Evolutionary conservation across 2,329 filamentous ascomycete genomes (phyloP).

Genomic region (Orbilia oligospora): DNA sequence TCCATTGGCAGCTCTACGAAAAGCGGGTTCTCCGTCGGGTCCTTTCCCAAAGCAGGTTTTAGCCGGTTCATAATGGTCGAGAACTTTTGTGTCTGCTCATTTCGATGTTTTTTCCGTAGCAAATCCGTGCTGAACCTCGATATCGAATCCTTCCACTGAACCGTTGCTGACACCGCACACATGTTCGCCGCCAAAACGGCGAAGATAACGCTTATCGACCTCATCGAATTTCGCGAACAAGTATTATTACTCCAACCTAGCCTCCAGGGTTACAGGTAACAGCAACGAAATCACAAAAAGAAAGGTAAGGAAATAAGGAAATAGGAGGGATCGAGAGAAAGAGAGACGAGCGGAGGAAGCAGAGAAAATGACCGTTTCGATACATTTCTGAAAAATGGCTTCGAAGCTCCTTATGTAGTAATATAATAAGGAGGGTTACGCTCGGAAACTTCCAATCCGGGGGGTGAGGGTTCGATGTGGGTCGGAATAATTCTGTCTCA

Average conservation of each 20-base stretch:
- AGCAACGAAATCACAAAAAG: constrained; percentile 2
- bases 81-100: constrained; percentile 20
- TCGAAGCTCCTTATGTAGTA: constrained; percentile 47
- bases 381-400: constrained; percentile 1
- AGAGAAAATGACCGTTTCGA: not conserved
- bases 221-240: constrained; percentile 51
- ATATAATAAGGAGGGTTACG: constrained; percentile 7
- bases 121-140: constrained; percentile 51
- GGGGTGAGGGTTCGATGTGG: constrained; percentile 13
- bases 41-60: constrained; percentile 21
- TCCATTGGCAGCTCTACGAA: constrained; percentile 62
- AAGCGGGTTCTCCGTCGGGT: constrained; percentile 34
- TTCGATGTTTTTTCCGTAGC: constrained; percentile 34
- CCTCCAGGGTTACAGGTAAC: constrained; percentile 33
- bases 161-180: constrained; percentile 22
- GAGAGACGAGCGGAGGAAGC: not conserved
- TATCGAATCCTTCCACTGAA: constrained; percentile 57
- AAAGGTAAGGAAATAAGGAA: constrained; percentile 14
- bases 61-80: constrained; percentile 40
- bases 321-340: constrained; percentile 11
- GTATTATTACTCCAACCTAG: constrained; percentile 34
- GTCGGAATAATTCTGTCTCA: constrained; percentile 33
- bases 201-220: constrained; percentile 32
- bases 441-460: constrained; percentile 24
- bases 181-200: constrained; percentile 34